Evolutionary conservation across 495 filamentous ascomycete species (phyloP), one percentile per base, ranked within the genome.

Genomic region (Durotheca rogersii): DNA sequence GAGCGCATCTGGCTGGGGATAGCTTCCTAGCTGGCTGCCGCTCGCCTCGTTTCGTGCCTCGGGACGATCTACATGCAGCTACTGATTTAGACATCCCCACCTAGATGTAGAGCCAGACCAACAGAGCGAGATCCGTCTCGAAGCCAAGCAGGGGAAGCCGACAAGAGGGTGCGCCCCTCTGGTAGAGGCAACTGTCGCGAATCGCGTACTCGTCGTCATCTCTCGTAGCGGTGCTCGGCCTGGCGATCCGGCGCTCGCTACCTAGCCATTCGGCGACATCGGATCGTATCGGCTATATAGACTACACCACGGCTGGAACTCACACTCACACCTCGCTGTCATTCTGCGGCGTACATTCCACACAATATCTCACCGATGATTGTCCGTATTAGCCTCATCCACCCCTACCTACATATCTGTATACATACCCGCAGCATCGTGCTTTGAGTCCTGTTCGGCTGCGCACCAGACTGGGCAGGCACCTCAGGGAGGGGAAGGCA

Each of bases 191-290:
- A 40, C 43, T 47, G 53, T 46, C 43, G 46, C 40, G 30, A 44
- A 46, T 38, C 30, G 23, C 44, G 7, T 11, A 14, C 16, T 19
- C n/a, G n/a, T n/a, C n/a, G n/a, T n/a, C n/a, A n/a, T n/a, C n/a
- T n/a, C n/a, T n/a, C n/a, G n/a, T n/a, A 30, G 38, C 56, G 25
- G 41, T 53, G 41, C 53, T 45, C 50, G 51, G 41, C 57, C 49
- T 48, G 42, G 53, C 18, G 47, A 31, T 53, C 47, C 39, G 41
- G 32, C 43, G 21, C 44, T 31, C 23, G 51, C 52, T 50, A n/a
- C n/a, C n/a, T n/a, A 47, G 55, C 58, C 61, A 65, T 47, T 62
- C 61, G 61, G 61, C 53, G 58, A 62, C 47, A 51, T 15, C 53
- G 53, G 53, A 47, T 51, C 53, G 37, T 12, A 7, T 57, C 44